A percentile compares a stretch with the other conserved stretches of the same genome.
These are phyloP conservation scores for Talaromyces funiculosus DNA, from an alignment of 2,329 filamentous ascomycete genomes.

Conservation along the genomic window DNA sequence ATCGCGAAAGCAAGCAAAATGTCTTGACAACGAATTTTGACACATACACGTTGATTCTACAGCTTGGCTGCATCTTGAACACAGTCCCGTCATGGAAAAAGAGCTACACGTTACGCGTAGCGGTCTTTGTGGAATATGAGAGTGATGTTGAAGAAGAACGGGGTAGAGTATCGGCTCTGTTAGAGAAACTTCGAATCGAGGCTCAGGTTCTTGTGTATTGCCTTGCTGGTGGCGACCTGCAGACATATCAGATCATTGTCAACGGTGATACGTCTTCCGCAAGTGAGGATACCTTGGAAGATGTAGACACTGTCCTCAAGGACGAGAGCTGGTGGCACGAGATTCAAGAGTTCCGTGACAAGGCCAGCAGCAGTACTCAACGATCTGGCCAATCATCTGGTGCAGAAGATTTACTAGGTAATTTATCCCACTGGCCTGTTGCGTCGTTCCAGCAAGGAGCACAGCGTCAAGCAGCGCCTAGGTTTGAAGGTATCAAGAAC, in stretches of 20 bases:
- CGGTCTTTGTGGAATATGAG: slow-evolving; percentile 87
- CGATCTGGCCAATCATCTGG: slow-evolving; percentile 17
- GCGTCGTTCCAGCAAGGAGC: slow-evolving; percentile 49
- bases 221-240: slow-evolving; percentile 66
- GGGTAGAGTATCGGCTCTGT: slow-evolving; percentile 62
- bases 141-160: slow-evolving; percentile 74
- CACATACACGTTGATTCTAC: slow-evolving; percentile 81
- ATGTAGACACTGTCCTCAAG: slow-evolving; percentile 61
- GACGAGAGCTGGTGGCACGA: slow-evolving; percentile 81
- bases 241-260: slow-evolving; percentile 71
- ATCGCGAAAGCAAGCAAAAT: slow-evolving; percentile 57
- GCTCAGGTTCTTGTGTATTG: slow-evolving; percentile 76
- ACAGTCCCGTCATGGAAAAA: slow-evolving; percentile 77
- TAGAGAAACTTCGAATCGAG: slow-evolving; percentile 76
- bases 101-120: slow-evolving; percentile 65
- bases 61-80: slow-evolving; percentile 76
- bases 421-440: slow-evolving; percentile 47
- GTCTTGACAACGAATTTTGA: slow-evolving; percentile 85
- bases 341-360: slow-evolving; percentile 49
- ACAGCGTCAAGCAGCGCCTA: slow-evolving; percentile 35
- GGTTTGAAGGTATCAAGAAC: slow-evolving; percentile 54
- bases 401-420: slow-evolving; percentile 31
- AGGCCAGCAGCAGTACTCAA: slow-evolving; percentile 16
- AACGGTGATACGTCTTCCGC: slow-evolving; percentile 56
- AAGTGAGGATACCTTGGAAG: slow-evolving; percentile 51